Evolutionary conservation across 2,329 filamentous ascomycete species (phyloP), one percentile per base, ranked within the genome.

Genomic region (Mollisia scopiformis): DNA sequence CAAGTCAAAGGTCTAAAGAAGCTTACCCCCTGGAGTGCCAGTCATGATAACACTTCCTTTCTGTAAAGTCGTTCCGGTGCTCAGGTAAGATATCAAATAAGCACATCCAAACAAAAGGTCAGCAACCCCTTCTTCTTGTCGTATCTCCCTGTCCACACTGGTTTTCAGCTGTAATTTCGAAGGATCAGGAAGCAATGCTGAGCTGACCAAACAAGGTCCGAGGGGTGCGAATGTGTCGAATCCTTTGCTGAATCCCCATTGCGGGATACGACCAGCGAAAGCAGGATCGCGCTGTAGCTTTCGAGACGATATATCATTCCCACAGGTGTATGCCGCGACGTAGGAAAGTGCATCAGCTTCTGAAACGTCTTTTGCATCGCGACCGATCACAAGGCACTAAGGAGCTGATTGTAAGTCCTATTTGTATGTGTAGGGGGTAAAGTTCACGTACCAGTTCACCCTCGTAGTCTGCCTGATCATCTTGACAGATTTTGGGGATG

Each of bases 291-390:
- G 71, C 68, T 86, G 84, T 67, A 77, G 76, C 30, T 79, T 79
- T 4, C 84, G 73, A 0, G 81, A 80, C 0, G 83, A 84, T n/a
- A 85, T 74, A 53, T 86, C 84, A 65, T 86, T 86, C 46, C 82
- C 76, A 31, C 80, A 80, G 0, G 79, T 81, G 62, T 79, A 84
- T 2, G 43, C 66, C 4, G 53, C 55, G n/a, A 66, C 55, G 23
- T 63, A 65, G 13, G 43, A 14, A 2, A 68, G 53, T 2, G 66
- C 64, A n/a, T 61, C 49, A 2, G 25, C 64, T 7, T 47, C 33
- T 6, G 56, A 43, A 4, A 66, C 58, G 30, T 66, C 37, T 55
- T 78, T 77, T 21, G 72, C 75, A 57, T 76, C 74, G 11, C 66
- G 67, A 14, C 74, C 75, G 64, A 92, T 90, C 55, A 81, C 76